Evolutionary conservation across 2,329 filamentous ascomycete species (phyloP).

Genomic region (Huntiella decipiens): DNA sequence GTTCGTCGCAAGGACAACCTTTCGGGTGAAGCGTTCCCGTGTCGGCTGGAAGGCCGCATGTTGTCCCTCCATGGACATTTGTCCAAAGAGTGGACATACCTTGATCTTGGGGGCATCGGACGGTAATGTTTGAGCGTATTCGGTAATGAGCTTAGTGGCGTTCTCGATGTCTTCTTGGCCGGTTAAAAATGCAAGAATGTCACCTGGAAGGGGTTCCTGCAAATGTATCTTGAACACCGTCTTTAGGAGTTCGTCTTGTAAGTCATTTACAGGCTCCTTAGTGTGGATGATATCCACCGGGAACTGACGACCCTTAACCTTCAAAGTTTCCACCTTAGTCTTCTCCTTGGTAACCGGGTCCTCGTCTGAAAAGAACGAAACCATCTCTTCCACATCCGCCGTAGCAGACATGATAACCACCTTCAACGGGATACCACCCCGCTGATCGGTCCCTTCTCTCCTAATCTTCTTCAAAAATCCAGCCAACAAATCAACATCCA

Average conservation of each 20-base stretch:
- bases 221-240: slow-evolving; percentile 72
- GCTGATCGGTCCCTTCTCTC: slow-evolving; percentile 38
- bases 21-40: slow-evolving; percentile 53
- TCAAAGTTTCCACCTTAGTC: slow-evolving; percentile 16
- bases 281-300: slow-evolving; percentile 66
- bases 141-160: slow-evolving; percentile 60
- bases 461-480: slow-evolving; percentile 75
- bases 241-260: slow-evolving; percentile 65
- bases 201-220: slow-evolving; percentile 78
- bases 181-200: slow-evolving; percentile 79
- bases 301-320: slow-evolving; percentile 73
- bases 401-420: slow-evolving; percentile 96
- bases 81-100: slow-evolving; percentile 72
- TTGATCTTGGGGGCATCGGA: slow-evolving; percentile 54
- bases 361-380: slow-evolving; percentile 40
- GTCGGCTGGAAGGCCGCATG: slow-evolving; percentile 68
- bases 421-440: slow-evolving; percentile 60
- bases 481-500: slow-evolving; percentile 80
- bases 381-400: slow-evolving; percentile 62
- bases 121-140: slow-evolving; percentile 54
- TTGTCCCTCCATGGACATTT: slow-evolving; percentile 70
- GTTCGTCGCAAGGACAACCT: slow-evolving; percentile 84
- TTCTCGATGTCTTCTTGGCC: slow-evolving; percentile 86
- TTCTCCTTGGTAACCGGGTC: neutral
- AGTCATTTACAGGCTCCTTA: slow-evolving; percentile 54